Evolutionary conservation across 2,329 filamentous ascomycete species (phyloP).

Genomic region (Penicillium expansum): DNA sequence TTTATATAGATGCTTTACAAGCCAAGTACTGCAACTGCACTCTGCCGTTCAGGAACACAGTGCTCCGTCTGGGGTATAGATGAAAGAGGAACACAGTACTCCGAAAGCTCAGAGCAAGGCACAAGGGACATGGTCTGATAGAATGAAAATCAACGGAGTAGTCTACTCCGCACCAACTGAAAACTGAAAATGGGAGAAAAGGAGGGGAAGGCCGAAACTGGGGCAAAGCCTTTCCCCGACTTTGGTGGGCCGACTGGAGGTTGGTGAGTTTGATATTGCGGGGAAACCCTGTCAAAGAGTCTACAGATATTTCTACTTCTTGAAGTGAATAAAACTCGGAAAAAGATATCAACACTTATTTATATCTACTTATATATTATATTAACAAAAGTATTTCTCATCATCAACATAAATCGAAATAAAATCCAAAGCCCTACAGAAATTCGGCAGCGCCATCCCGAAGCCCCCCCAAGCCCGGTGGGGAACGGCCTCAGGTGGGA

Average conservation of each 20-base stretch:
- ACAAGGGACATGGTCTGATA: not conserved
- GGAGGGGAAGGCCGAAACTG: not conserved
- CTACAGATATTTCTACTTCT: not conserved
- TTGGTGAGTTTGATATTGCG: slow-evolving; percentile 5
- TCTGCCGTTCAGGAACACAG: slow-evolving; percentile 15
- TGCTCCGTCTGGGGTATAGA: slow-evolving; percentile 16
- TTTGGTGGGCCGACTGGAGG: not conserved
- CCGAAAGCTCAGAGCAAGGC: not conserved
- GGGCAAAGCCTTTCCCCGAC: not conserved
- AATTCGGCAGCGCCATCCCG: not conserved
- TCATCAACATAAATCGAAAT: not conserved
- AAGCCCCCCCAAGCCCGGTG: not conserved
- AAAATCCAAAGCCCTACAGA: not conserved
- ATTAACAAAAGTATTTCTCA: not conserved
- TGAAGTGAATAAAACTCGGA: not conserved
- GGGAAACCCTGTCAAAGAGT: not conserved
- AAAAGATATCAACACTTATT: not conserved
- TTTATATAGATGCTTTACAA: not conserved
- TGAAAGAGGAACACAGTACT: slow-evolving; percentile 5
- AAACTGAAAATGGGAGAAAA: not conserved
- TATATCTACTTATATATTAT: not conserved
- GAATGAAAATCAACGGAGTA: slow-evolving; percentile 8
- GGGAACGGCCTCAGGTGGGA: not conserved
- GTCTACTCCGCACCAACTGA: slow-evolving; percentile 16
- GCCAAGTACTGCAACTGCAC: not conserved